These are phyloP conservation scores for Tuber borchii DNA, from an alignment of 495 filamentous ascomycete genomes.

Conservation along the genomic window DNA sequence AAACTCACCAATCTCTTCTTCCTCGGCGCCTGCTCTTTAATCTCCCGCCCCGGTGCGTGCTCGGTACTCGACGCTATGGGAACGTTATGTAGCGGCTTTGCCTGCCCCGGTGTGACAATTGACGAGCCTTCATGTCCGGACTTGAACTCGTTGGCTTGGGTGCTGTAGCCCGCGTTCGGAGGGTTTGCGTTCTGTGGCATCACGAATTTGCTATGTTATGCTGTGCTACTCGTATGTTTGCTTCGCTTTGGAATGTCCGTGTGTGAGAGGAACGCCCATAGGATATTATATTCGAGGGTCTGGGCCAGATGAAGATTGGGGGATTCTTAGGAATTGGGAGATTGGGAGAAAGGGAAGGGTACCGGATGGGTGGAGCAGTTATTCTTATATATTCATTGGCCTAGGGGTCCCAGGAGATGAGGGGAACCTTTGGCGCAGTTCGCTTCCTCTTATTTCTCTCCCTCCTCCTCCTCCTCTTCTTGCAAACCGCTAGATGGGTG, in stretches of 20 bases:
- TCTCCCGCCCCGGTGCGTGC: slow-evolving; percentile 5
- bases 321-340: background rate
- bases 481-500: background rate
- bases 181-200: slow-evolving; percentile 19
- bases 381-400: background rate
- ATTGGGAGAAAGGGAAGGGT: background rate
- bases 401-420: background rate
- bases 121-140: background rate
- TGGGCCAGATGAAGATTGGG: background rate
- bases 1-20: slow-evolving; percentile 29
- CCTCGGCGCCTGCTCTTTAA: slow-evolving; percentile 8
- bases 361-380: background rate
- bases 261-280: background rate
- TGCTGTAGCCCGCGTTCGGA: background rate
- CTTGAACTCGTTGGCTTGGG: slow-evolving; percentile 8
- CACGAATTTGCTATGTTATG: background rate
- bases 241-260: background rate
- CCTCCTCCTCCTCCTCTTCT: background rate
- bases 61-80: slow-evolving; percentile 1
- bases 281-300: background rate
- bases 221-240: background rate
- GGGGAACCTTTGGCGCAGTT: background rate
- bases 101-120: slow-evolving; percentile 1
- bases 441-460: background rate
- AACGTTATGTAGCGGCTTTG: slow-evolving; percentile 13